Base-by-base conservation (phyloP, 129 eudicot genomes). In the Ambrosia trifida region DNA sequence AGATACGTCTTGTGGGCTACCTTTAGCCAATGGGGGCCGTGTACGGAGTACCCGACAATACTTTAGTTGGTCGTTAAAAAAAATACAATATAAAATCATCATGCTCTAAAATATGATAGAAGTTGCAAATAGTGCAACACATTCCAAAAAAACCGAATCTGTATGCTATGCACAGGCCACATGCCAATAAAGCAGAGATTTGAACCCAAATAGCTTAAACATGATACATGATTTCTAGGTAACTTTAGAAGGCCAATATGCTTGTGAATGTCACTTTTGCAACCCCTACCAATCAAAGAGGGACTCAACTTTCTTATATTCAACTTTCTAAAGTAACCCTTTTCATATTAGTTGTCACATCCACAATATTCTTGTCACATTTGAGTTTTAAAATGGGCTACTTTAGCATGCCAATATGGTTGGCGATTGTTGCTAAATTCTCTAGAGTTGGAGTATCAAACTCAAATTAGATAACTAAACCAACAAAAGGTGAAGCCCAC, bases 401-500 rank as follows among this genome's bases (percentile, higher is more conserved):
- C 32, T 54, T 54, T 20, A 8, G 32, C 19, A 54, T 2, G 31
- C 61, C 61, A 19, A 54, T 54, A 0, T 54, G 32, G 1, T 53
- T 19, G 60, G 2, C 12, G 30, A 18, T 49, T 49, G 8, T 11
- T 60, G 40, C 19, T 4, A 12, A 32, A n/a, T 4, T 35, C 7
- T 16, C 24, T 19, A 56, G 69, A 40, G 33, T 40, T 40, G 49
- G 11, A 41, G 69, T 17, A 40, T 17, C 52, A 64, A 38, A 64
- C 31, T 41, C 20, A 38, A 61, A 18, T 32, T 12, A 36, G 47
- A 38, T 5, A 20, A 44, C 30, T 5, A 5, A 12, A 60, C 12
- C 44, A 36, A 36, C 68, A 40, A 64, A 64, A 40, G n/a, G 17
- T 64, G 16, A 11, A 64, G 69, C 69, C 69, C 50, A 64, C 69